These are phyloP conservation scores for Grosmannia penicillata DNA, from an alignment of 2,329 filamentous ascomycete genomes.

Conservation along the genomic window DNA sequence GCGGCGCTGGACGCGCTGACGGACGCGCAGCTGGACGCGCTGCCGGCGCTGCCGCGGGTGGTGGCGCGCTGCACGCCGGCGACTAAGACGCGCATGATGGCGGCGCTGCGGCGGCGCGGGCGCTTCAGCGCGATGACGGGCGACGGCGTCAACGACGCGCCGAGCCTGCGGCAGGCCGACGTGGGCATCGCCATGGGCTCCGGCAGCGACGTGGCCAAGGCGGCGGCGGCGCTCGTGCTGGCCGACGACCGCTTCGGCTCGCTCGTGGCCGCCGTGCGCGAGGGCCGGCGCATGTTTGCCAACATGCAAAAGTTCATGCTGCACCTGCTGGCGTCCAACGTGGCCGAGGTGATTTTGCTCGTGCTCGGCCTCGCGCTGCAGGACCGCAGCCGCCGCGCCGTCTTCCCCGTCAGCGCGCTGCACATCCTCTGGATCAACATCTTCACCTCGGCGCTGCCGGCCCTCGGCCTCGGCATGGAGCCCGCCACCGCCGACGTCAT, in stretches of 20 bases:
- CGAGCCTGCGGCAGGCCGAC: constrained; percentile 65
- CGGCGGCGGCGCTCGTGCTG: constrained; percentile 66
- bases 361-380: constrained; percentile 74
- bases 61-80: constrained; percentile 73
- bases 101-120: constrained; percentile 63
- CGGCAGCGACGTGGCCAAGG: constrained; percentile 75
- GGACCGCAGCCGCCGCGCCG: constrained; percentile 54
- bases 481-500: constrained; percentile 62
- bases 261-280: constrained; percentile 69
- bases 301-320: constrained; percentile 83
- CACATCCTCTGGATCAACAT: constrained; percentile 93
- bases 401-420: constrained; percentile 74
- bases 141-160: constrained; percentile 77
- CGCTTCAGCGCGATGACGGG: constrained; percentile 78
- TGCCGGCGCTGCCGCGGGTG: constrained; percentile 64
- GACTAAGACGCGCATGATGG: constrained; percentile 85
- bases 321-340: constrained; percentile 66
- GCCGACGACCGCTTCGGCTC: constrained; percentile 83
- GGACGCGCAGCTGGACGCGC: constrained; percentile 59
- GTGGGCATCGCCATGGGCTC: constrained; percentile 83
- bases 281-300: constrained; percentile 74
- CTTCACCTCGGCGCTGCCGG: constrained; percentile 75
- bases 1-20: constrained; percentile 65
- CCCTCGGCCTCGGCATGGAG: constrained; percentile 78
- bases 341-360: constrained; percentile 69